A percentile compares a stretch with the other conserved stretches of the same genome.
Evolutionary conservation across 2,329 filamentous ascomycete genomes (phyloP).

Genomic region (Pyricularia pennisetigena): DNA sequence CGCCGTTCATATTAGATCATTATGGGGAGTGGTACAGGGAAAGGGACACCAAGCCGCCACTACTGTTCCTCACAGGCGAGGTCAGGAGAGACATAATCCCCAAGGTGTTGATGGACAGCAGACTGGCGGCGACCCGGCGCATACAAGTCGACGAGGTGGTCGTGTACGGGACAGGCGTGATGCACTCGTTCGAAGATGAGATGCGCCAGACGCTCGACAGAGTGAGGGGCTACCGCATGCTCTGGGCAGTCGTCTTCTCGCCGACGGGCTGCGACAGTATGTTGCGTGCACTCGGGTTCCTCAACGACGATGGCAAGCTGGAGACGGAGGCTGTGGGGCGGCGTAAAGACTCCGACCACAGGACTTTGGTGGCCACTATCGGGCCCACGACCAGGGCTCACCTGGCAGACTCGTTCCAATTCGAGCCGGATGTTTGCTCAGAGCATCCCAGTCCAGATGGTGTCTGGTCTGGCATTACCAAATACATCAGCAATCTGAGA

Average conservation of each 20-base stretch:
- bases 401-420: constrained; percentile 53
- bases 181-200: constrained; percentile 64
- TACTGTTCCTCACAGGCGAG: constrained; percentile 87
- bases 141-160: constrained; percentile 70
- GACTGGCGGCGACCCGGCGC: constrained; percentile 34
- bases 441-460: constrained; percentile 75
- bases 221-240: constrained; percentile 19
- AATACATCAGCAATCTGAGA: constrained; percentile 22
- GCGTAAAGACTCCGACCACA: constrained; percentile 20
- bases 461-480: constrained; percentile 56
- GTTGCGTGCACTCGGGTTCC: constrained; percentile 40
- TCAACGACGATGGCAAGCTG: constrained; percentile 28
- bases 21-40: constrained; percentile 48
- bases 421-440: constrained; percentile 71
- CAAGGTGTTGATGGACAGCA: constrained; percentile 56
- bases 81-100: constrained; percentile 86
- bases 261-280: constrained; percentile 55
- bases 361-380: constrained; percentile 71
- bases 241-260: constrained; percentile 72
- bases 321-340: constrained; percentile 8
- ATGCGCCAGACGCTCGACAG: constrained; percentile 42
- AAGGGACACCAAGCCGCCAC: constrained; percentile 39
- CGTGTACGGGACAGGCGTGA: constrained; percentile 79
- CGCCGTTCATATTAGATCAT: constrained; percentile 67
- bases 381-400: constrained; percentile 84